Base-by-base conservation (phyloP, 805 yeast genomes). In the Candida nitratophila region DNA sequence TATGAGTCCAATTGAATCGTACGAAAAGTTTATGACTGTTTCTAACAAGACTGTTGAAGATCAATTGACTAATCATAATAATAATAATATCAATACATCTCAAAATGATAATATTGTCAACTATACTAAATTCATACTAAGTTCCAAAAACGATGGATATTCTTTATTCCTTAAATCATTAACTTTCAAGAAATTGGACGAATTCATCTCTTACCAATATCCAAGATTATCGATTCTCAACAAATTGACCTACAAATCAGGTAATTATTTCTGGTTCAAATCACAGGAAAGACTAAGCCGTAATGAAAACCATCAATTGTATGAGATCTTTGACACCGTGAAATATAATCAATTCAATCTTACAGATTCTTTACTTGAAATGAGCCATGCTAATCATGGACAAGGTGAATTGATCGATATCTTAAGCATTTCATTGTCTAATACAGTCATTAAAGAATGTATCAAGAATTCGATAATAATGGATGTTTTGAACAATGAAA, bases 201-300 rank as follows among this genome's bases (percentile, higher is more conserved):
- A 56, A 41, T 37, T n/a, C 22, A 37, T n/a, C 12, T 4, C 19
- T 16, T 8, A n/a, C 12, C n/a, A n/a, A n/a, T n/a, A n/a, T n/a
- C n/a, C n/a, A n/a, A n/a, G n/a, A n/a, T 17, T 21, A 30, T 37
- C 44, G 6, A 17, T 45, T 8, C 47, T 50, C 37, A 22, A 27
- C 10, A 20, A 49, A 10, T 8, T 49, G 5, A 26, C 53, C 33
- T 51, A 54, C 30, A 47, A 48, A 40, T 30, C 55, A 7, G 61
- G 61, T n/a, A 19, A 42, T 2, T 26, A 30, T 10, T 50, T 44
- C 35, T 57, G 59, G 58, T 39, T 15, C 15, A 10, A 6, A 24
- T 16, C 14, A 16, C 27, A 20, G 9, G n/a, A 9, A 8, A 17
- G 12, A 16, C 17, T n/a, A 8, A 33, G n/a, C n/a, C n/a, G n/a